Evolutionary conservation across 208 protist genomes (phyloP).

Genomic region (Crithidia mellificae): DNA sequence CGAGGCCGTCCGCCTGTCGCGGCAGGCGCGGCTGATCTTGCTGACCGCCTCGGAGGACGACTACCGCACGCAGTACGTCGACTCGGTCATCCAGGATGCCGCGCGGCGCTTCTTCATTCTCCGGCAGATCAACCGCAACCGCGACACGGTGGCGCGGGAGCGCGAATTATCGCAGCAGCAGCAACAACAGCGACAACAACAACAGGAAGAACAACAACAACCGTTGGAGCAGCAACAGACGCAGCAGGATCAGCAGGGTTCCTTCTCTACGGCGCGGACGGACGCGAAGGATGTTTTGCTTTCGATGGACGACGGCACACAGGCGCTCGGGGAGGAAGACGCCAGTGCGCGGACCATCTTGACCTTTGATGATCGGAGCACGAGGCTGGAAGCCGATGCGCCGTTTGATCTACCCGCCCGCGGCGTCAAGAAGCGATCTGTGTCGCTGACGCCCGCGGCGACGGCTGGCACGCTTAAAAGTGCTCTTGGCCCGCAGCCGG

Average conservation of each 20-base stretch:
- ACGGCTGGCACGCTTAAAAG: too few species aligned
- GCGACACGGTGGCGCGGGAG: conserved; percentile 1
- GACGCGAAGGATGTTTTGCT: not conserved
- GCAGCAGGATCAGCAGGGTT: conserved; percentile 8
- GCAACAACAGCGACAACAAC: too few species aligned
- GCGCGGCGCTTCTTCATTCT: conserved; percentile 27
- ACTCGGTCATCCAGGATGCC: conserved; percentile 34
- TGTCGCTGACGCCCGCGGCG: too few species aligned
- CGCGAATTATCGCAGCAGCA: not conserved
- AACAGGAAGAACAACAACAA: too few species aligned
- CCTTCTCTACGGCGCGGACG: not conserved
- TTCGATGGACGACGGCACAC: not conserved
- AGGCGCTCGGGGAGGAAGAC: not conserved
- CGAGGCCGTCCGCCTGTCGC: conserved; percentile 33
- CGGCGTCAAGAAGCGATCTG: not conserved
- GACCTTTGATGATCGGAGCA: not conserved
- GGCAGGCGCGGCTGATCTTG: conserved; percentile 37
- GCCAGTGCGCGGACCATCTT: not conserved
- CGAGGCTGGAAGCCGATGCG: not conserved
- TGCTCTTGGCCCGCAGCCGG: too few species aligned
- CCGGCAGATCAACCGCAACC: conserved; percentile 20
- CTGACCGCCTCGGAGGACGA: conserved; percentile 42
- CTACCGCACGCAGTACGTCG: conserved; percentile 36
- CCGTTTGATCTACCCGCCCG: not conserved
- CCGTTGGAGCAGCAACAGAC: not conserved